Evolutionary conservation across 768 basidiomycete species (phyloP).

Genomic region (Lactarius pseudohatsudake): DNA sequence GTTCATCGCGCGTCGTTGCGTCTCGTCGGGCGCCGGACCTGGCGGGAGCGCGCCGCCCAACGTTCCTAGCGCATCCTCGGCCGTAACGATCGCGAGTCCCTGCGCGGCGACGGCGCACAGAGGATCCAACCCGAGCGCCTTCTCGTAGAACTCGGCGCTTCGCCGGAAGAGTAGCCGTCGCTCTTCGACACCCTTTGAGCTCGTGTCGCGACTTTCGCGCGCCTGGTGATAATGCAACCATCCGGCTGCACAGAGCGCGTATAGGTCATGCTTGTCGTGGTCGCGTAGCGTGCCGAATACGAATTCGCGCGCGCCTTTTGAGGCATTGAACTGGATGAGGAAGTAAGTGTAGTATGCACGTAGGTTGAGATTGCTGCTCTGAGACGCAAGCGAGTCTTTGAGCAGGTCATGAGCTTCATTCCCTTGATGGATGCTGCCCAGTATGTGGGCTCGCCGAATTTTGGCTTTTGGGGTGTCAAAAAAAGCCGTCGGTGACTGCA

Average conservation of each 20-base stretch:
- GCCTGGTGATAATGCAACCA: constrained; percentile 85
- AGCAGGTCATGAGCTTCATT: constrained; percentile 85
- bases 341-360: constrained; percentile 94
- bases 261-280: constrained; percentile 83
- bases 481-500: neutral
- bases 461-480: constrained; percentile 59
- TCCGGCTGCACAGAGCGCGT: constrained; percentile 86
- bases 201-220: constrained; percentile 75
- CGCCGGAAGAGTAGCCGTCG: constrained; percentile 76
- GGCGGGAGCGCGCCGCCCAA: constrained; percentile 53
- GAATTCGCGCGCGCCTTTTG: constrained; percentile 80
- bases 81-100: constrained; percentile 90
- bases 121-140: constrained; percentile 81
- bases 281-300: constrained; percentile 87
- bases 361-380: constrained; percentile 76
- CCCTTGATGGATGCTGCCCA: constrained; percentile 62
- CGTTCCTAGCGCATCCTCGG: constrained; percentile 84
- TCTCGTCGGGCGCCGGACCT: constrained; percentile 56
- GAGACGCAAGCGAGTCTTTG: constrained; percentile 84
- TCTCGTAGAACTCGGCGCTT: constrained; percentile 89
- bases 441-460: constrained; percentile 84
- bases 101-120: constrained; percentile 91
- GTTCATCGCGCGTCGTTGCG: constrained; percentile 62
- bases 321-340: constrained; percentile 73
- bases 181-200: constrained; percentile 58